These are phyloP conservation scores for Wickerhamomyces canadensis DNA, from an alignment of 805 yeast species.

Conservation along the genomic window DNA sequence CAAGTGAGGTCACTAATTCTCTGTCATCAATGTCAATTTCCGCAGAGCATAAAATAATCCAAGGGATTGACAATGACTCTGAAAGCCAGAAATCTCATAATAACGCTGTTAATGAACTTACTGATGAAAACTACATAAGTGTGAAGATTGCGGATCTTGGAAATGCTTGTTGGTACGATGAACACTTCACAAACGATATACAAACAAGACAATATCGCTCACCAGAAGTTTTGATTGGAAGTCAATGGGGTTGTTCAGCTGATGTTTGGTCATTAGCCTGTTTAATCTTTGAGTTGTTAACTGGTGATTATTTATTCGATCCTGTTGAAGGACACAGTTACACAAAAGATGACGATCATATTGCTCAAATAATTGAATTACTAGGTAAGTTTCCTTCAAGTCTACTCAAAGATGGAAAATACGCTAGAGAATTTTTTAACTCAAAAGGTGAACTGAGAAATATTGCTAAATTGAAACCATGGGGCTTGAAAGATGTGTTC, in stretches of 20 bases:
- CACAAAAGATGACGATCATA: constrained; percentile 89
- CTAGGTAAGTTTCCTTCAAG: constrained; percentile 63
- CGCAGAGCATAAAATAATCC: constrained; percentile 23
- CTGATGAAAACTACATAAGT: constrained; percentile 48
- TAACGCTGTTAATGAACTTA: neutral
- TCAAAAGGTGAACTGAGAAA: constrained; percentile 66
- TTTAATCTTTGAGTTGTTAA: constrained; percentile 79
- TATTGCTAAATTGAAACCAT: constrained; percentile 77
- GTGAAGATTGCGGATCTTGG: constrained; percentile 89
- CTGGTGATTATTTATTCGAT: constrained; percentile 93
- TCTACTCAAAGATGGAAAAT: constrained; percentile 52
- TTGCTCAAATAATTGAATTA: constrained; percentile 90
- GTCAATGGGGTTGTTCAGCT: constrained; percentile 90
- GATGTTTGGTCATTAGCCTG: constrained; percentile 98
- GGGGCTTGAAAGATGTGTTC: constrained; percentile 82
- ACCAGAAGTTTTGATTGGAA: constrained; percentile 79
- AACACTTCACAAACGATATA: constrained; percentile 62
- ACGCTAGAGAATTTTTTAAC: constrained; percentile 60
- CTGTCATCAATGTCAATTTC: constrained; percentile 35
- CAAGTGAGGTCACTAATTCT: constrained; percentile 28
- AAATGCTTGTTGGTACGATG: constrained; percentile 59
- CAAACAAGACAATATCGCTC: constrained; percentile 74
- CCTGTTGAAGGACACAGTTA: constrained; percentile 73
- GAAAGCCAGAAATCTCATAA: neutral
- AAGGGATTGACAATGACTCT: neutral